Evolutionary conservation across 768 basidiomycete species (phyloP).

Genomic region (Pleurotus platypus): DNA sequence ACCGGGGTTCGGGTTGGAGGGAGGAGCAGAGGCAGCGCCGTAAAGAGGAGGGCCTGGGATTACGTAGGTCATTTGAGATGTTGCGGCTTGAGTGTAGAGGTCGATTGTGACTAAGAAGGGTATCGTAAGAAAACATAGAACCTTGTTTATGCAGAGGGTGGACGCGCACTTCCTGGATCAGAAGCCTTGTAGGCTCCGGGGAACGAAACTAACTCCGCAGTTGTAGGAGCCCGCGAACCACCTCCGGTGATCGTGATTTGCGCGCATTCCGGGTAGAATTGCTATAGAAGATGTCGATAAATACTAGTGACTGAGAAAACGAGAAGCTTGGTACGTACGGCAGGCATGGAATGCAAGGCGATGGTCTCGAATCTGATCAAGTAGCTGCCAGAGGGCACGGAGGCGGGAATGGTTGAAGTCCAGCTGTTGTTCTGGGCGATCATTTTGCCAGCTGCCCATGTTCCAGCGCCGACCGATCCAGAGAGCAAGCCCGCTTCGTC

Average conservation of each 20-base stretch:
- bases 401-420: slow-evolving; percentile 41
- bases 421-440: slow-evolving; percentile 39
- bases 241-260: slow-evolving; percentile 40
- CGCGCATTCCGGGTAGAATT: slow-evolving; percentile 68
- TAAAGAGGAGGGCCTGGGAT: slow-evolving; percentile 48
- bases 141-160: neutral
- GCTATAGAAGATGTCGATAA: slow-evolving; percentile 15
- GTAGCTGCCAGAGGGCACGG: slow-evolving; percentile 40
- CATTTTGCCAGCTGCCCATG: slow-evolving; percentile 42
- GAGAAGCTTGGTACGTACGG: slow-evolving; percentile 24
- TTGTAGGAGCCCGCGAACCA: slow-evolving; percentile 33
- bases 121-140: slow-evolving; percentile 6
- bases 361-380: slow-evolving; percentile 49
- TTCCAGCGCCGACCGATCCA: slow-evolving; percentile 34
- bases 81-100: slow-evolving; percentile 33
- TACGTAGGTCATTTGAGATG: slow-evolving; percentile 31
- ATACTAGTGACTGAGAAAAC: no score
- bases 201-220: slow-evolving; percentile 42
- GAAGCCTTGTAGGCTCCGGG: slow-evolving; percentile 40
- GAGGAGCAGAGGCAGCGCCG: slow-evolving; percentile 23
- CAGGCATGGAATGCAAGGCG: slow-evolving; percentile 47
- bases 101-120: slow-evolving; percentile 31
- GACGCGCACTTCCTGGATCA: slow-evolving; percentile 37
- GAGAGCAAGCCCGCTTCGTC: slow-evolving; percentile 29
- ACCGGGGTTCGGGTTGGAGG: slow-evolving; percentile 14